These are phyloP conservation scores for Gliomastix tumulicola DNA, from an alignment of 2,329 filamentous ascomycete species.

Conservation along the genomic window DNA sequence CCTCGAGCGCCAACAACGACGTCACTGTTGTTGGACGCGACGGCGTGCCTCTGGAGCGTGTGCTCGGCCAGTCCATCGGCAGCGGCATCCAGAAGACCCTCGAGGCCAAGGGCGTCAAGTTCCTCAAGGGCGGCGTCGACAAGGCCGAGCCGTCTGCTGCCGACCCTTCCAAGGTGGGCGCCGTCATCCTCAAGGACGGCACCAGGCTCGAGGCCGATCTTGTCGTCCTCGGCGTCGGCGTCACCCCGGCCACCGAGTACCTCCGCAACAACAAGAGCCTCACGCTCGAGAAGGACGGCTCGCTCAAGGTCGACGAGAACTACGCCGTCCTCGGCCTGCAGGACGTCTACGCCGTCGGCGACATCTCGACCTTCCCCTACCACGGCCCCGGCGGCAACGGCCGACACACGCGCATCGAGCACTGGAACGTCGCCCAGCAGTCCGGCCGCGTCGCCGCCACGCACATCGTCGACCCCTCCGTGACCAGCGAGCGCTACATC, in stretches of 20 bases:
- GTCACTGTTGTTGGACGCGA: constrained; percentile 90
- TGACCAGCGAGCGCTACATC: constrained; percentile 66
- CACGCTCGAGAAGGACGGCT: constrained; percentile 75
- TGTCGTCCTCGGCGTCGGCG: constrained; percentile 86
- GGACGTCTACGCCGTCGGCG: constrained; percentile 87
- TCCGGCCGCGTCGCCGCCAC: constrained; percentile 72
- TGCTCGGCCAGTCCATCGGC: constrained; percentile 79
- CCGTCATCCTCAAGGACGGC: constrained; percentile 78
- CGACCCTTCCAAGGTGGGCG: constrained; percentile 67
- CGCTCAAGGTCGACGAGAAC: constrained; percentile 69
- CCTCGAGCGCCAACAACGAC: constrained; percentile 69
- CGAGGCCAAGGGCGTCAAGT: constrained; percentile 84
- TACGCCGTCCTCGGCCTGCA: constrained; percentile 71
- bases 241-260: constrained; percentile 78
- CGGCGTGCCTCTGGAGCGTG: constrained; percentile 71
- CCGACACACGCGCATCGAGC: constrained; percentile 75
- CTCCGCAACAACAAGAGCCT: constrained; percentile 66
- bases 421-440: constrained; percentile 98
- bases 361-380: constrained; percentile 94
- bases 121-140: constrained; percentile 78
- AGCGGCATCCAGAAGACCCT: constrained; percentile 71
- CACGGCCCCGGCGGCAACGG: constrained; percentile 79
- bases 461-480: constrained; percentile 62
- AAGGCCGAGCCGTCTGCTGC: constrained; percentile 68
- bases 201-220: constrained; percentile 79